Conservation (phyloP, 345 rosid species). For the Syzygium oleosum region DNA sequence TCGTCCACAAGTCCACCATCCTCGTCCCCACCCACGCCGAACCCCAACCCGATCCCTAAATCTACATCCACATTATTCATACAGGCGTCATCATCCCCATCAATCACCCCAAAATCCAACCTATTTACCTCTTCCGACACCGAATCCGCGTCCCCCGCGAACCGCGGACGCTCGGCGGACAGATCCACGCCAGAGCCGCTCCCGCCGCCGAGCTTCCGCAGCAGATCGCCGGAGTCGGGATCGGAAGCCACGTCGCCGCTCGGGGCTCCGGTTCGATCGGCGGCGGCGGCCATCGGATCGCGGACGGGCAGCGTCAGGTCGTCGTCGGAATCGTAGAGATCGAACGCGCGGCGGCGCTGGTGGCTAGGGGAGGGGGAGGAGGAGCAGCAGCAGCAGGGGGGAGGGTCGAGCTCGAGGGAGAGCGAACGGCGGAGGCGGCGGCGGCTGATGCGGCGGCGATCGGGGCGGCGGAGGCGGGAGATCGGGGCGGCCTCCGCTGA, state of each 20-base stretch:
- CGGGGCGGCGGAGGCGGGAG: conserved; percentile 20
- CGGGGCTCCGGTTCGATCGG: conserved; percentile 4
- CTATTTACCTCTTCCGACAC: conserved; percentile 18
- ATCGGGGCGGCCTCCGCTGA: conserved; percentile 17
- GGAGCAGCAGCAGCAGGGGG: conserved; percentile 4
- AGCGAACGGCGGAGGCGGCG: conserved; percentile 8
- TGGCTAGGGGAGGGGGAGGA: conserved; percentile 6
- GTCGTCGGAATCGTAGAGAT: not conserved
- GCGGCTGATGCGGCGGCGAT: conserved; percentile 5
- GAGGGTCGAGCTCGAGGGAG: conserved; percentile 16
- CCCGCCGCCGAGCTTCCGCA: conserved; percentile 42
- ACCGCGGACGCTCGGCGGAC: conserved; percentile 62
- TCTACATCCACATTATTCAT: conserved; percentile 29
- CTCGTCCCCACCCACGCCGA: conserved; percentile 9
- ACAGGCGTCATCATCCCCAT: conserved; percentile 19
- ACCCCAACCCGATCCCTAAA: conserved; percentile 17
- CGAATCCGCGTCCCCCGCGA: conserved; percentile 16
- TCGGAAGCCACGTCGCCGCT: conserved; percentile 16
- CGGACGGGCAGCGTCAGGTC: conserved; percentile 3
- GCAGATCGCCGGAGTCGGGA: conserved; percentile 31
- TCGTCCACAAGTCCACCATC: conserved; percentile 4
- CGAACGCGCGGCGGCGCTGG: not conserved
- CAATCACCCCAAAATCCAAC: conserved; percentile 30
- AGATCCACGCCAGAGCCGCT: conserved; percentile 70
- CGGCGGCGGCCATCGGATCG: conserved; percentile 13